Evolutionary conservation across 2,329 filamentous ascomycete species (phyloP).

Genomic region (Cercospora zeae-maydis): DNA sequence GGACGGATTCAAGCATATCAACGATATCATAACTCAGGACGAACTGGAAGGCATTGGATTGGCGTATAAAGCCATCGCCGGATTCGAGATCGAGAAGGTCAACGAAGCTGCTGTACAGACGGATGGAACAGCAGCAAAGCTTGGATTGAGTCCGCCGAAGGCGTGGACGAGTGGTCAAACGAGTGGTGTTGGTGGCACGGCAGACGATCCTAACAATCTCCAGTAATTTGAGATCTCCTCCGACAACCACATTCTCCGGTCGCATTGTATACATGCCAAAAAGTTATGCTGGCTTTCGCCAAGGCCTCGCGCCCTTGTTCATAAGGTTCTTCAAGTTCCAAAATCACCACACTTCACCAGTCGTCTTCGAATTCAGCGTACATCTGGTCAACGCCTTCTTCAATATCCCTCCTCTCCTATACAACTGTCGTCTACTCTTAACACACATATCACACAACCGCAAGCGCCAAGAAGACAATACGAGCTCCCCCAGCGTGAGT

Average conservation of each 20-base stretch:
- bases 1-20: conserved; percentile 41
- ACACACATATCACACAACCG: neutral
- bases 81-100: conserved; percentile 47
- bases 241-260: neutral
- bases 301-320: neutral
- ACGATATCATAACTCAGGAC: conserved; percentile 30
- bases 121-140: conserved; percentile 28
- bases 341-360: too few relatives aligned
- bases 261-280: neutral
- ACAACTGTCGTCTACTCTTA: neutral
- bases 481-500: neutral
- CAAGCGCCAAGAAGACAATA: neutral
- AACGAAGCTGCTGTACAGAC: conserved; percentile 42
- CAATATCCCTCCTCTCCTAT: neutral
- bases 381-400: neutral
- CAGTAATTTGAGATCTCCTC: neutral
- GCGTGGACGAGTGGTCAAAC: conserved; percentile 1
- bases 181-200: neutral
- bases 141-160: conserved; percentile 25
- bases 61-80: conserved; percentile 42
- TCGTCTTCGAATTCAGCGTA: neutral
- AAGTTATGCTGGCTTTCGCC: neutral
- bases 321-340: neutral
- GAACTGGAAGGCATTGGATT: conserved; percentile 27
- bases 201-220: neutral